Evolutionary conservation across 179 eudicot genomes (phyloP).

Genomic region (Silene coronaria): DNA sequence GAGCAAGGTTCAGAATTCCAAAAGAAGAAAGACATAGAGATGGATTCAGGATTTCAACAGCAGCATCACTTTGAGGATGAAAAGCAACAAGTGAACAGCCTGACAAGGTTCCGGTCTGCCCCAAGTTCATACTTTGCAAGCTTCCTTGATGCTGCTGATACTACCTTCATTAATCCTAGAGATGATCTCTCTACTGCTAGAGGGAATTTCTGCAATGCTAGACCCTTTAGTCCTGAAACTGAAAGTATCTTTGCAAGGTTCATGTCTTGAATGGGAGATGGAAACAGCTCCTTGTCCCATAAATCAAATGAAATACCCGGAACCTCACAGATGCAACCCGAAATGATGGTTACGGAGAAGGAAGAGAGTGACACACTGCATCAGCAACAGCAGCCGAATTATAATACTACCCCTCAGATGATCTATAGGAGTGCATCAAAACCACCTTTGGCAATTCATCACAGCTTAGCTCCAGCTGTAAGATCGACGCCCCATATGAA

Average conservation of each 20-base stretch:
- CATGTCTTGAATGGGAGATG: constrained; percentile 26
- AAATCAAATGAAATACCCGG: constrained; percentile 22
- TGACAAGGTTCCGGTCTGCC: constrained; percentile 36
- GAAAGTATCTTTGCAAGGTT: constrained; percentile 32
- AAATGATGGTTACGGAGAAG: constrained; percentile 20
- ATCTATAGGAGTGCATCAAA: constrained; percentile 31
- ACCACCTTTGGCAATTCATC: constrained; percentile 32
- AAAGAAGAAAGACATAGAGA: constrained; percentile 8
- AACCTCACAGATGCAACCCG: constrained; percentile 15
- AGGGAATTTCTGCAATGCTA: constrained; percentile 21
- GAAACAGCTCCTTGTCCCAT: constrained; percentile 8
- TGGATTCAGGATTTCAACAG: constrained; percentile 37
- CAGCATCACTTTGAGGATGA: constrained; percentile 27
- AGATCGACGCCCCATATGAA: constrained; percentile 27
- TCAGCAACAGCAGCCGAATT: constrained; percentile 18
- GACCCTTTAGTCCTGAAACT: constrained; percentile 41
- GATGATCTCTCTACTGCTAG: constrained; percentile 15
- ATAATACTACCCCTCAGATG: constrained; percentile 18
- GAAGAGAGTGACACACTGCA: constrained; percentile 25
- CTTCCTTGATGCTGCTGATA: constrained; percentile 33
- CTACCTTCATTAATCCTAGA: constrained; percentile 2
- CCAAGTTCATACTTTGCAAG: constrained; percentile 38
- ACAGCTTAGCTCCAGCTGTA: constrained; percentile 12
- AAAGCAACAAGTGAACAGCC: constrained; percentile 28
- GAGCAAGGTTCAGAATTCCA: background rate